Percentiles rank a stretch among this genome's conserved stretches.
Conservation (phyloP, 2,329 filamentous ascomycete genomes). For the Hymenoscyphus scutula region DNA sequence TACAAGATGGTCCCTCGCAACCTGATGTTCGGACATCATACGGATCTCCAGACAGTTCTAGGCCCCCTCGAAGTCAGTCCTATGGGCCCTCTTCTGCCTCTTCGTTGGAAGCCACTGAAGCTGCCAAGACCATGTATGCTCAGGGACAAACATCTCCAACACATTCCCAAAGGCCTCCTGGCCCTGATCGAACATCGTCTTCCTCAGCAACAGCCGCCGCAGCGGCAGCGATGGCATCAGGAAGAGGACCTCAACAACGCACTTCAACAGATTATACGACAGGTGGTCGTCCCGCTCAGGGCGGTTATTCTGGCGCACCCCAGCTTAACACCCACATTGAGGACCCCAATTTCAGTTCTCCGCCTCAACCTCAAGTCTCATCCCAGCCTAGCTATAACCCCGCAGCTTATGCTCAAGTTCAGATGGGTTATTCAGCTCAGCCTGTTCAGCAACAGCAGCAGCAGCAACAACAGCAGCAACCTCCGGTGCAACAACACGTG, state of each 20-base stretch:
- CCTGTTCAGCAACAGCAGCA: conserved; percentile 40
- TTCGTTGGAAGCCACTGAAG: conserved; percentile 57
- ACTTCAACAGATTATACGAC: conserved; percentile 32
- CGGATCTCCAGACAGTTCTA: conserved; percentile 29
- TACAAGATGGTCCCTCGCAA: conserved; percentile 17
- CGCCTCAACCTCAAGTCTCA: conserved; percentile 40
- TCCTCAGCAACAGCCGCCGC: conserved; percentile 55
- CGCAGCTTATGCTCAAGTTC: conserved; percentile 66
- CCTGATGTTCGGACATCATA: conserved; percentile 31
- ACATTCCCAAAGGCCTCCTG: conserved; percentile 44
- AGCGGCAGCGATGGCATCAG: conserved; percentile 58
- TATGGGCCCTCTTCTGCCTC: conserved; percentile 40
- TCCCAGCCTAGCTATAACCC: conserved; percentile 73
- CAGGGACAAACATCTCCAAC: conserved; percentile 31
- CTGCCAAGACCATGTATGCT: conserved; percentile 61
- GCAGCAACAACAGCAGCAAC: conserved; percentile 37
- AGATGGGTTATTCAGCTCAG: conserved; percentile 46
- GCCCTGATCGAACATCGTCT: conserved; percentile 51
- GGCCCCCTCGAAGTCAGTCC: conserved; percentile 35
- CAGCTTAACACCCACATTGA: conserved; percentile 29
- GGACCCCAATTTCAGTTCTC: conserved; percentile 18
- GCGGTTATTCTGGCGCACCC: conserved; percentile 22
- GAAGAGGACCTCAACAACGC: conserved; percentile 33
- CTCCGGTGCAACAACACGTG: conserved; percentile 36
- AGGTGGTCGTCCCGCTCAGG: conserved; percentile 20